Conservation (phyloP, 495 filamentous ascomycete species). For the Rhypophila decipiens region DNA sequence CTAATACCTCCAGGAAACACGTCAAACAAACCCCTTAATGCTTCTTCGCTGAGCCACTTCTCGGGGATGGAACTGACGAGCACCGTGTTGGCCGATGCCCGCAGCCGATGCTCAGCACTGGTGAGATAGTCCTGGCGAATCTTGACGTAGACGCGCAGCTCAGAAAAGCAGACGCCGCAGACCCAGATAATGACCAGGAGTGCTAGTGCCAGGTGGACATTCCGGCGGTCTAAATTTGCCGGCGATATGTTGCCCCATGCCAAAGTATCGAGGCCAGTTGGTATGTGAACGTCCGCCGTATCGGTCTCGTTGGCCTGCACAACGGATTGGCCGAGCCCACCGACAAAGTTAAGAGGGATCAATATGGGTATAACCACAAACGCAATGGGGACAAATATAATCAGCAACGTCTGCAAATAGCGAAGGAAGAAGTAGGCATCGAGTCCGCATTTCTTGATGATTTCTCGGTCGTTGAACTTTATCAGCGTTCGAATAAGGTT, state of each 20-base stretch:
- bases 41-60: slow-evolving; percentile 79
- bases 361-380: slow-evolving; percentile 77
- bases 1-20: slow-evolving; percentile 93
- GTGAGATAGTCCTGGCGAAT: slow-evolving; percentile 91
- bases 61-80: slow-evolving; percentile 83
- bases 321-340: slow-evolving; percentile 56
- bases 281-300: slow-evolving; percentile 15
- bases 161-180: slow-evolving; percentile 81
- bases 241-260: slow-evolving; percentile 89
- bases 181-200: slow-evolving; percentile 75
- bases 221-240: slow-evolving; percentile 65
- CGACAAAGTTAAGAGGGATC: slow-evolving; percentile 72
- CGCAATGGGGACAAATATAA: slow-evolving; percentile 82
- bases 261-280: slow-evolving; percentile 64
- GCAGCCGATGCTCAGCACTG: slow-evolving; percentile 88
- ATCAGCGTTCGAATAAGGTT: slow-evolving; percentile 66
- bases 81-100: slow-evolving; percentile 94
- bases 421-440: slow-evolving; percentile 98
- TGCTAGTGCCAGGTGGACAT: slow-evolving; percentile 83
- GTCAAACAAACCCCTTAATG: slow-evolving; percentile 81
- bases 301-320: slow-evolving; percentile 24
- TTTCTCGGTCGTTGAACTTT: slow-evolving; percentile 72
- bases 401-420: slow-evolving; percentile 86
- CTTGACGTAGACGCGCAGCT: slow-evolving; percentile 86
- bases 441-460: slow-evolving; percentile 90